Base-by-base conservation (phyloP, 2,329 filamentous ascomycete genomes). In the Hymenoscyphus repandus region DNA sequence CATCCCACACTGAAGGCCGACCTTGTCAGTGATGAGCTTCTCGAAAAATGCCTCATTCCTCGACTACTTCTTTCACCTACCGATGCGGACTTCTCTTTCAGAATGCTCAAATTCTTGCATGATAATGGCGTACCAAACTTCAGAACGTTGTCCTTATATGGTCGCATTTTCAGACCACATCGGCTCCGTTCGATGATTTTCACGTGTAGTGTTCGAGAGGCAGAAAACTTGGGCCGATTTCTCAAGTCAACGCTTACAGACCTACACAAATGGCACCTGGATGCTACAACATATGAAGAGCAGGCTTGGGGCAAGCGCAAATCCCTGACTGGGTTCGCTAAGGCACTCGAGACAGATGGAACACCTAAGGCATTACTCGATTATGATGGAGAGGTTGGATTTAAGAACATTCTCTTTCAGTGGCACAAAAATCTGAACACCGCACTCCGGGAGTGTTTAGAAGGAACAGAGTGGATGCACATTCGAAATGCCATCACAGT, bases 401-500 rank as follows among this genome's bases (percentile, higher is more conserved):
- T 95, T 73, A 85, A 90, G 45, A 85, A 88, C 59, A 72, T 95
- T 47, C 75, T 96, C 31, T 93, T 87, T 73, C 87, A 88, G 60
- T 97, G 92, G 90, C 95, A 99, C 68, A 83, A 86, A 61, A 83
- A 87, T 56, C 72, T 99, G 39, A 87, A 86, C 61, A 80, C 74
- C 45, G 89, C 92, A 2, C 74, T 99, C 49, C 91, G 90, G 66
- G 79, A 79, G 34, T 96, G 92, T 66, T 76, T 99, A 42, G 82
- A 82, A 15, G 85, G 86, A 27, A 83, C 81, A 31, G 92, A 97
- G 69, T 99, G 93, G 80, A 96, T 96, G 86, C 91, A 96, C 68
- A 95, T 97, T 65, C 85, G 92, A 49, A 99, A 99, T 66, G 90
- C 90, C 40, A 95, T 97, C 59, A 93, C 87, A 51, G 78, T 97